These are phyloP conservation scores for Ascochyta viciae-villosae DNA, from an alignment of 2,329 filamentous ascomycete genomes.

Conservation along the genomic window DNA sequence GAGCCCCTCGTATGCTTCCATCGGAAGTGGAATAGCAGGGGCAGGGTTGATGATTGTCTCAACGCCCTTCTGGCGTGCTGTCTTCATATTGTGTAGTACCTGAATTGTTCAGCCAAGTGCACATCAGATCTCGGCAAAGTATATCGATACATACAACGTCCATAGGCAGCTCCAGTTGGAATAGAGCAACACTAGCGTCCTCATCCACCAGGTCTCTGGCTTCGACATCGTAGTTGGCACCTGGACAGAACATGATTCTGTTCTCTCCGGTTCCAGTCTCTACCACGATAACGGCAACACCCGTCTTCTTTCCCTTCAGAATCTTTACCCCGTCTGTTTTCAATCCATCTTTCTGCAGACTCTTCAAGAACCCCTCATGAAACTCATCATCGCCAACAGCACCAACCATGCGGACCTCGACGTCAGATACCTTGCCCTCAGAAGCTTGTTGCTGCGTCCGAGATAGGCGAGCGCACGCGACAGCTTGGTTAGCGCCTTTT, in stretches of 20 bases:
- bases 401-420: conserved; percentile 59
- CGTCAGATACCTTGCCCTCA: conserved; percentile 33
- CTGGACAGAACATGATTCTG: conserved; percentile 56
- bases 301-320: conserved; percentile 54
- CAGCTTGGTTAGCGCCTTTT: conserved; percentile 95
- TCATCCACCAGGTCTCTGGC: conserved; percentile 48
- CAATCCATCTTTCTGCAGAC: conserved; percentile 54
- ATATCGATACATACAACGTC: conserved; percentile 40
- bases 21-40: conserved; percentile 70
- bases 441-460: conserved; percentile 53
- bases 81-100: conserved; percentile 48
- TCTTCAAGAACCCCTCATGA: conserved; percentile 50
- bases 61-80: conserved; percentile 41
- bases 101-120: conserved; percentile 11
- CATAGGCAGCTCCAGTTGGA: conserved; percentile 57
- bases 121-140: not conserved
- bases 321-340: conserved; percentile 50
- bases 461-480: conserved; percentile 84
- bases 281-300: conserved; percentile 58
- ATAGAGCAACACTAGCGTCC: conserved; percentile 53
- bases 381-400: conserved; percentile 58
- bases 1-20: conserved; percentile 69
- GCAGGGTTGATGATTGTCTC: conserved; percentile 84
- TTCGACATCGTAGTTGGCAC: conserved; percentile 55
- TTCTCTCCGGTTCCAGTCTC: conserved; percentile 58